Base-by-base conservation (phyloP, 192 early-diverging fungal species). In the Chytriomyces sp. region DNA sequence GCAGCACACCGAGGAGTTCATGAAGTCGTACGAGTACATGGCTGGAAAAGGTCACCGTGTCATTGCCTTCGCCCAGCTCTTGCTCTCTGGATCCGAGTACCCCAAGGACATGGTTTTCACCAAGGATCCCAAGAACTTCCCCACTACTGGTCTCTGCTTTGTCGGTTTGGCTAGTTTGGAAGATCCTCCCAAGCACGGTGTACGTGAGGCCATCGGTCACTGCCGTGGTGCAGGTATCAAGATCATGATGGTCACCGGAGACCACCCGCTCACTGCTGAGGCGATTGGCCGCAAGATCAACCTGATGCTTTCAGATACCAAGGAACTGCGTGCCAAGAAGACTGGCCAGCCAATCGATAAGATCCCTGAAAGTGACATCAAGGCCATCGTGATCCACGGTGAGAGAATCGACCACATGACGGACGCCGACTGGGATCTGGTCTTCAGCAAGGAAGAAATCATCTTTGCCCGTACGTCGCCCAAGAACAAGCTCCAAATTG, bases 211-310 rank as follows among this genome's bases (percentile, higher is more conserved):
- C 22, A 91, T 98, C 66, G 91, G 91, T n/a, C 81, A 88, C 25
- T 93, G 93, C 74, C 88, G 92, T 54, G 72, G 75, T 30, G 96
- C 96, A 3, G 96, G 96, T 60, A 94, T 98, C 75, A 91, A 93
- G 74, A 93, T 96, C 31, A 88, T 97, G 75, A 96, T 98, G 94
- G 89, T 98, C 22, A 98, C 96, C 30, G 96, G 94, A 76, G 96
- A 98, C 80, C 92, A 96, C 76, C 93, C 94, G 60, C 84, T 95
- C 73, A 98, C 96, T 3, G 96, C 94, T 14, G 94, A 95, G 55
- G 93, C 91, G 5, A 92, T 98, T 72, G 93, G 87, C 3, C 89
- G 92, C 72, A 93, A 93, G 77, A 93, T 95, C 78, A 95, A 95
- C 80, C 78, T 97, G 36, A 71, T 99, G 70, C 59, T 97, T 8